phyloP scores from a whole-genome alignment of 345 rosid genomes.

The Rhizophora mangle region DNA sequence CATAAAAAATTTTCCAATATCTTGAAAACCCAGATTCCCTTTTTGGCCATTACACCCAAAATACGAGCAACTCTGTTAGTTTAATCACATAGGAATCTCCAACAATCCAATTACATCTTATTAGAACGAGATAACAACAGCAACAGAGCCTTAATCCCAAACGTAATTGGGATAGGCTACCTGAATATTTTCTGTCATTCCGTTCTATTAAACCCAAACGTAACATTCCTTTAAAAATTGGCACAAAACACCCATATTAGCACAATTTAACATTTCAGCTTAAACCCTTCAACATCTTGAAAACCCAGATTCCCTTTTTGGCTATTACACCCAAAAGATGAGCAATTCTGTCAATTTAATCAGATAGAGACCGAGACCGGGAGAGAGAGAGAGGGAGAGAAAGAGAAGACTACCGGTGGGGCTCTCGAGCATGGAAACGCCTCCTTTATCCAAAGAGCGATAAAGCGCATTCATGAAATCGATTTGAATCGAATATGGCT shows the following conservation, averaged over 20 bases:
- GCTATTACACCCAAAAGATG: too few species aligned
- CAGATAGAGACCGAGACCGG: not conserved
- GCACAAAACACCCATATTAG: too few species aligned
- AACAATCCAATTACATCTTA: too few species aligned
- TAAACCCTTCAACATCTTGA: not conserved
- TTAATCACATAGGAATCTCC: not conserved
- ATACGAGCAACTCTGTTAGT: not conserved
- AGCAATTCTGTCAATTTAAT: not conserved
- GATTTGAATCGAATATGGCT: conserved; percentile 72
- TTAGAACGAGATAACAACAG: too few species aligned
- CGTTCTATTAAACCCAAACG: too few species aligned
- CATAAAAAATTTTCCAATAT: not conserved
- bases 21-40: not conserved
- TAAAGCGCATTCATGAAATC: conserved; percentile 90
- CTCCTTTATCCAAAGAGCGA: conserved; percentile 69
- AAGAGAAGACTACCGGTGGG: conserved; percentile 58
- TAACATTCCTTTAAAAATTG: too few species aligned
- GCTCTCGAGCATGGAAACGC: conserved; percentile 94
- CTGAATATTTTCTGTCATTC: too few species aligned
- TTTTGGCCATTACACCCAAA: not conserved
- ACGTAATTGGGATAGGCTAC: too few species aligned
- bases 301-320: not conserved
- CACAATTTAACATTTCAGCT: not conserved
- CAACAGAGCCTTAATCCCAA: too few species aligned
- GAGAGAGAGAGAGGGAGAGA: not conserved